Evolutionary conservation across 768 basidiomycete genomes (phyloP).

Genomic region (Mrakia gelida): DNA sequence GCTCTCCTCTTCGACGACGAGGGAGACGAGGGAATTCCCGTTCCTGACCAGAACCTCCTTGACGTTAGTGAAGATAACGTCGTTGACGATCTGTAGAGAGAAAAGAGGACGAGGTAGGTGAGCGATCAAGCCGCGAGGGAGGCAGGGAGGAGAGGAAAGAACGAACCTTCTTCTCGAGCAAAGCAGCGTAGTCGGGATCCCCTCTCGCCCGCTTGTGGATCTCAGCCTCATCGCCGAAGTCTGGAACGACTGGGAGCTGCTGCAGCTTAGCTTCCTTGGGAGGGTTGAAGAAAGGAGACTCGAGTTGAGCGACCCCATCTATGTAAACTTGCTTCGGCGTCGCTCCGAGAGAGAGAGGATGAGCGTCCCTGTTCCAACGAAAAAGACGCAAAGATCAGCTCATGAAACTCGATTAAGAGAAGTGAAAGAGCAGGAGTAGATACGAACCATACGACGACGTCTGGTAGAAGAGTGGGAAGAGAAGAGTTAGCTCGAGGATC

Average conservation of each 20-base stretch:
- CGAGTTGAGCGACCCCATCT: conserved; percentile 70
- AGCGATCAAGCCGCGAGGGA: no score
- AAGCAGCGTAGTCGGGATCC: conserved; percentile 14
- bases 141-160: no score
- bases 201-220: conserved; percentile 39
- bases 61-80: conserved; percentile 67
- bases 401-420: no score
- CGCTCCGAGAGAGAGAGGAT: conserved; percentile 71
- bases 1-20: conserved; percentile 27
- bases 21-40: conserved; percentile 37
- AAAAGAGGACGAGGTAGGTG: no score
- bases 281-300: conserved; percentile 40
- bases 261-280: conserved; percentile 59
- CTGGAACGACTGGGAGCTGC: conserved; percentile 57
- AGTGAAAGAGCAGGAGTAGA: not conserved
- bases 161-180: conserved; percentile 9
- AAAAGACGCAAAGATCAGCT: not conserved
- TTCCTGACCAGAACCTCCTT: conserved; percentile 49
- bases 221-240: conserved; percentile 65
- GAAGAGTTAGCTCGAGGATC: no score
- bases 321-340: conserved; percentile 78
- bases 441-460: conserved; percentile 55
- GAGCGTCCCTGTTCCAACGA: conserved; percentile 44
- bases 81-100: conserved; percentile 7
- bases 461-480: conserved; percentile 35